phyloP scores from a whole-genome alignment of 371 early-diverging fungal genomes.

The Apophysomyces sp. region DNA sequence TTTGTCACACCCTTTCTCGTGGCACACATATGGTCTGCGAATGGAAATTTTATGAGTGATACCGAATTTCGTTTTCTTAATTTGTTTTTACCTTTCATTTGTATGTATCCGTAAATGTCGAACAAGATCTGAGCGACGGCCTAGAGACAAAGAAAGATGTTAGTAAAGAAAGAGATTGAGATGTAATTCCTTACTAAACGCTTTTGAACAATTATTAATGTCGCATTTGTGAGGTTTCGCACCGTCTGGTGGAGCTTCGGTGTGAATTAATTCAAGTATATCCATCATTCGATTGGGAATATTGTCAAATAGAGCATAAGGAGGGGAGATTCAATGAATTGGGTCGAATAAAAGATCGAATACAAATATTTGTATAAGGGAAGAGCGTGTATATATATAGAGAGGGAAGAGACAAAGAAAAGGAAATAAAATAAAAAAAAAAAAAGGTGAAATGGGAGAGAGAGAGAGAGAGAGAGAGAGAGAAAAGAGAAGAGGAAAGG shows the following conservation, averaged over 20 bases:
- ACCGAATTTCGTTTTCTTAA: slow-evolving; percentile 5
- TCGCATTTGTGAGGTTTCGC: slow-evolving; percentile 32
- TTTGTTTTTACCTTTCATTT: slow-evolving; percentile 53
- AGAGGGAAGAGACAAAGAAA: neutral
- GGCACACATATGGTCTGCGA: slow-evolving; percentile 64
- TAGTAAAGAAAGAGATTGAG: neutral
- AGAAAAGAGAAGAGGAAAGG: neutral
- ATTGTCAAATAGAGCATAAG: neutral
- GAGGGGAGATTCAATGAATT: neutral
- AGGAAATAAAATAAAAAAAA: neutral
- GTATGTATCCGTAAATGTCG: slow-evolving; percentile 81
- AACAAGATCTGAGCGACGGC: slow-evolving; percentile 72
- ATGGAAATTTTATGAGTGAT: slow-evolving; percentile 10
- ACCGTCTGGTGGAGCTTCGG: slow-evolving; percentile 33
- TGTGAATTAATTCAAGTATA: slow-evolving; percentile 62
- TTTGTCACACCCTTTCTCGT: slow-evolving; percentile 65
- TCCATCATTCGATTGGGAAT: slow-evolving; percentile 39
- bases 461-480: neutral
- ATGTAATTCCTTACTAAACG: slow-evolving; percentile 25
- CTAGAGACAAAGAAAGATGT: slow-evolving; percentile 10
- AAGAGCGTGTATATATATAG: neutral
- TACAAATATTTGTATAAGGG: neutral
- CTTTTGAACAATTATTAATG: slow-evolving; percentile 28
- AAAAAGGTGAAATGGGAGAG: neutral
- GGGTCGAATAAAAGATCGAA: neutral